phyloP scores from a whole-genome alignment of 148 eudicot species.

The Vaccinium myrtillus region DNA sequence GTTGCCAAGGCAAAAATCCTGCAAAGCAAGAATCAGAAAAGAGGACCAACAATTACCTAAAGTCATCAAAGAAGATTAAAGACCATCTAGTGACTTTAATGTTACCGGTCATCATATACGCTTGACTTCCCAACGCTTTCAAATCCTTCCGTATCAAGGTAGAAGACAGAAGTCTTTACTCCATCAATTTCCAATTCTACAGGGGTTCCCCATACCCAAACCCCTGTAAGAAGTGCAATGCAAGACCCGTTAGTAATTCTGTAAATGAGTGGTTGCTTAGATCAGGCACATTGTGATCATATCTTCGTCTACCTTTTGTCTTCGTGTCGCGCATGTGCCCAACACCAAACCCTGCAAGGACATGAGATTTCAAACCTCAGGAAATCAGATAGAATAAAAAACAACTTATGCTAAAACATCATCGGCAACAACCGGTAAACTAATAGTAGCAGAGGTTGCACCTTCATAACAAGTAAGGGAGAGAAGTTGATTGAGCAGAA shows the following conservation, averaged over 20 bases:
- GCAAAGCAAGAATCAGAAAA: conserved; percentile 28
- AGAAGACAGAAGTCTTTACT: conserved; percentile 76
- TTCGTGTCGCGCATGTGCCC: conserved; percentile 99
- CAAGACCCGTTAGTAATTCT: background rate
- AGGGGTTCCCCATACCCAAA: conserved; percentile 99
- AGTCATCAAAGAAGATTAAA: conserved; percentile 14
- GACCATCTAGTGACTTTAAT: conserved; percentile 12
- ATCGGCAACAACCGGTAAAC: background rate
- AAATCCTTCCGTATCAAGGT: conserved; percentile 98
- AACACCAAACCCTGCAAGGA: conserved; percentile 87
- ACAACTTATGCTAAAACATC: background rate
- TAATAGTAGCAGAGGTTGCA: conserved; percentile 27
- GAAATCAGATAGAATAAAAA: background rate
- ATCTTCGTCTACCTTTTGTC: conserved; percentile 65
- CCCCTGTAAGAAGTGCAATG: conserved; percentile 42
- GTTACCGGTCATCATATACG: conserved; percentile 95
- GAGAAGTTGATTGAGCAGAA: conserved; percentile 94
- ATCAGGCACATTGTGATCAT: conserved; percentile 6
- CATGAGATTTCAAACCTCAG: conserved; percentile 13
- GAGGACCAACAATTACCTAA: conserved; percentile 16
- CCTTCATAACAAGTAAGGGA: conserved; percentile 97
- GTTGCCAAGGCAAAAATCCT: conserved; percentile 97
- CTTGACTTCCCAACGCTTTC: conserved; percentile 98
- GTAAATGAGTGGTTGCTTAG: background rate
- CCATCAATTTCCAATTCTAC: conserved; percentile 77